A percentile compares a stretch with the other conserved stretches of the same genome.
Conservation (phyloP, 768 basidiomycete species). For the Psilocybe cyanescens region DNA sequence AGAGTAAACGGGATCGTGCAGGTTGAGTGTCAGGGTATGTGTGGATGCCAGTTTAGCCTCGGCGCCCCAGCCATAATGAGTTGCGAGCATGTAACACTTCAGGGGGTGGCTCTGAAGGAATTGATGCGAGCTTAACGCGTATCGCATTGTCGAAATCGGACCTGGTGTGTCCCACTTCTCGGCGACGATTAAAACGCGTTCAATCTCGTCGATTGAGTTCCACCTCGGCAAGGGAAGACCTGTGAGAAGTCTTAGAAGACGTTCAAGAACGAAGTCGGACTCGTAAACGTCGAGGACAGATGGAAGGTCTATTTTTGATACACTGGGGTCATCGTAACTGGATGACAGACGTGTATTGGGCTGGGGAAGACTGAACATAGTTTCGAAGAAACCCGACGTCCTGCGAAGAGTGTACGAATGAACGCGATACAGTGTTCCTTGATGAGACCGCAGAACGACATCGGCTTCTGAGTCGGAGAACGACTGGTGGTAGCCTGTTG, state of each 20-base stretch:
- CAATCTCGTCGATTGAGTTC: slow-evolving; percentile 54
- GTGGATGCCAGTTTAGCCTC: slow-evolving; percentile 60
- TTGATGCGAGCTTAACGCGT: slow-evolving; percentile 48
- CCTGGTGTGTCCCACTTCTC: slow-evolving; percentile 77
- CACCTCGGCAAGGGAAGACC: slow-evolving; percentile 55
- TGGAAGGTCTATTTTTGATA: neutral
- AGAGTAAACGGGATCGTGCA: slow-evolving; percentile 46
- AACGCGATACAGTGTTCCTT: slow-evolving; percentile 57
- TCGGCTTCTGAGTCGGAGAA: slow-evolving; percentile 39
- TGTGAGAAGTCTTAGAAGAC: slow-evolving; percentile 58
- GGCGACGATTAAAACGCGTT: slow-evolving; percentile 58
- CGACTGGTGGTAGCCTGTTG: slow-evolving; percentile 30
- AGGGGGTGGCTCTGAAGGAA: slow-evolving; percentile 51
- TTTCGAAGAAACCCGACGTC: slow-evolving; percentile 63
- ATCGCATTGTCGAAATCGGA: slow-evolving; percentile 57
- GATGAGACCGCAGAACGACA: slow-evolving; percentile 41
- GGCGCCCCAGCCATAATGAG: slow-evolving; percentile 63
- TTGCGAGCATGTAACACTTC: slow-evolving; percentile 57
- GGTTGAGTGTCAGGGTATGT: slow-evolving; percentile 58
- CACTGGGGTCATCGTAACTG: neutral
- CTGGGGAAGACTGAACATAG: slow-evolving; percentile 65
- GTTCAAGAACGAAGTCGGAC: slow-evolving; percentile 50
- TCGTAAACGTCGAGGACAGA: slow-evolving; percentile 40
- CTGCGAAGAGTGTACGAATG: slow-evolving; percentile 59
- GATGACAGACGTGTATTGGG: slow-evolving; percentile 16